Evolutionary conservation across 108 stramenopile species (phyloP).

Genomic region (Cyclotella choctawhatcheeana): DNA sequence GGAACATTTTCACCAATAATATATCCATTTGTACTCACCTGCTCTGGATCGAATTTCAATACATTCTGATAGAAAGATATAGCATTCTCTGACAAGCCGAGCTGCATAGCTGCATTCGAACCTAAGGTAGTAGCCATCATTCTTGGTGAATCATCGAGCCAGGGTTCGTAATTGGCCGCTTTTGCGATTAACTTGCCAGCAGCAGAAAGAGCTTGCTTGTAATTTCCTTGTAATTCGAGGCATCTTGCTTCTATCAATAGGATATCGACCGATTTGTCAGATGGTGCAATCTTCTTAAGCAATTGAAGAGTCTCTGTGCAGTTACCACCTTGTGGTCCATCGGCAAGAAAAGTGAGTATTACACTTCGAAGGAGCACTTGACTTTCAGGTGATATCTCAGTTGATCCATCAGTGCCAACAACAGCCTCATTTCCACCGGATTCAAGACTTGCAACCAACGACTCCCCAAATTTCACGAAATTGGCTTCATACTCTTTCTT

Average conservation of each 20-base stretch:
- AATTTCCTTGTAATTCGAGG: conserved; percentile 57
- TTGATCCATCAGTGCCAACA: conserved; percentile 33
- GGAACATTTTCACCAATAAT: no score
- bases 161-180: conserved; percentile 54
- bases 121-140: conserved; percentile 63
- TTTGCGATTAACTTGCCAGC: conserved; percentile 55
- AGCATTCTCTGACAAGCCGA: conserved; percentile 62
- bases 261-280: conserved; percentile 53
- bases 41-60: conserved; percentile 67
- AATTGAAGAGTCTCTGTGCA: conserved; percentile 51
- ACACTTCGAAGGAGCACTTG: conserved; percentile 31
- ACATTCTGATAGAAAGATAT: conserved; percentile 65
- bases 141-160: conserved; percentile 53
- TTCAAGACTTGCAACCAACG: conserved; percentile 23
- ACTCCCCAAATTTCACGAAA: conserved; percentile 48
- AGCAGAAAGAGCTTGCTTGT: conserved; percentile 55
- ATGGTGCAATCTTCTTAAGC: conserved; percentile 48
- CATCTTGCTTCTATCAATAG: conserved; percentile 66
- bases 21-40: no score
- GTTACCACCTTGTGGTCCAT: conserved; percentile 43
- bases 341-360: conserved; percentile 35
- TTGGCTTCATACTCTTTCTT: conserved; percentile 57
- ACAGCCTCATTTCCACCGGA: conserved; percentile 9
- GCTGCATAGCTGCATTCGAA: conserved; percentile 65
- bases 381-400: conserved; percentile 17